These are phyloP conservation scores for Ilex asprella DNA, from an alignment of 257 asterid genomes.

Conservation along the genomic window DNA sequence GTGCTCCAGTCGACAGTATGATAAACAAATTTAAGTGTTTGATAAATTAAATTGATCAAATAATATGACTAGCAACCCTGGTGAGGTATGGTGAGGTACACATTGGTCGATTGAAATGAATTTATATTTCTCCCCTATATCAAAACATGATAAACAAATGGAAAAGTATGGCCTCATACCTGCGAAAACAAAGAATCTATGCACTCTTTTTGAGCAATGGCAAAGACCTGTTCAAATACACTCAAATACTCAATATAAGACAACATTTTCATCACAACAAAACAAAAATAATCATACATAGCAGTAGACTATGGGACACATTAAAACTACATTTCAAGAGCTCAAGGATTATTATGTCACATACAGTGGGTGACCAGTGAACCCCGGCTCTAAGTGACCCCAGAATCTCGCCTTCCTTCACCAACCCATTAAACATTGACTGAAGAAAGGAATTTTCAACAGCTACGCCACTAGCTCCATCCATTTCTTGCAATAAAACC, in stretches of 20 bases:
- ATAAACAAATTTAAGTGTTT: too few species aligned
- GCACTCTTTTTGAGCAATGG: conserved; percentile 85
- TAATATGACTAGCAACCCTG: too few species aligned
- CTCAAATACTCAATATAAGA: conserved; percentile 5
- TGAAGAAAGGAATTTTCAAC: conserved; percentile 92
- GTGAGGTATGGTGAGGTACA: too few species aligned
- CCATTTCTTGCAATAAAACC: conserved; percentile 73
- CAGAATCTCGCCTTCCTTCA: conserved; percentile 77
- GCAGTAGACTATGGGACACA: not conserved
- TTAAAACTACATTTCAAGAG: too few species aligned
- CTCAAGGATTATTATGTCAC: conserved; percentile 19
- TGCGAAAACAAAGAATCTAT: conserved; percentile 88
- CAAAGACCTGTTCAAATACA: conserved; percentile 56
- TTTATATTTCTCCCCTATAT: not conserved
- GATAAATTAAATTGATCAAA: too few species aligned
- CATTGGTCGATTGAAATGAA: too few species aligned
- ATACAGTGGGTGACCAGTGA: conserved; percentile 93
- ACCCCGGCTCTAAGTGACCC: conserved; percentile 98
- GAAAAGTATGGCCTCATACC: conserved; percentile 33
- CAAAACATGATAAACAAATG: not conserved
- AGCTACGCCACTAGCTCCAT: conserved; percentile 76
- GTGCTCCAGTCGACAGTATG: too few species aligned
- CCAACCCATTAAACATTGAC: conserved; percentile 82
- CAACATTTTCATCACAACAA: conserved; percentile 6
- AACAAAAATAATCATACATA: not conserved